These are phyloP conservation scores for Naganishia sp. DNA, from an alignment of 1,284 basidiomycete genomes.

Conservation along the genomic window DNA sequence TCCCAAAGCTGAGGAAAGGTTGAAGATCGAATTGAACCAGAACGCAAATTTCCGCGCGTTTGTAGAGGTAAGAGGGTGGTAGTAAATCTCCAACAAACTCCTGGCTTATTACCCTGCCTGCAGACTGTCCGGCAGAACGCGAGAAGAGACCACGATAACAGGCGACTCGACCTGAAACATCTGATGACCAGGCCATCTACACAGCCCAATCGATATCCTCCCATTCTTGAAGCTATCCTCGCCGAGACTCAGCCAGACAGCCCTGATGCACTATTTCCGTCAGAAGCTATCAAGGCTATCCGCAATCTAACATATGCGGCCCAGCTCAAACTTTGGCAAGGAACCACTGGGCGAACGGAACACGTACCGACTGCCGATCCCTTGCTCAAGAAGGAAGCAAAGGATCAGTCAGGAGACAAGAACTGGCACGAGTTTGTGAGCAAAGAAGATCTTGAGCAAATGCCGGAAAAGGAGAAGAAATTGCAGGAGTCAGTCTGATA, in stretches of 20 bases:
- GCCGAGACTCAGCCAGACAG: constrained; percentile 74
- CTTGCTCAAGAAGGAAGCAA: constrained; percentile 28
- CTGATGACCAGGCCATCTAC: constrained; percentile 83
- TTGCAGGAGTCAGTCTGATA: constrained; percentile 73
- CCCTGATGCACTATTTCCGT: constrained; percentile 75
- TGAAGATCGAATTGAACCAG: constrained; percentile 79
- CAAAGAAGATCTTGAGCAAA: constrained; percentile 62
- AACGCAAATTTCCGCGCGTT: constrained; percentile 83
- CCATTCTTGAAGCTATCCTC: constrained; percentile 81
- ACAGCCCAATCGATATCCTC: constrained; percentile 86
- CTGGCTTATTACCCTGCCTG: constrained; percentile 11
- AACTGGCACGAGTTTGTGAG: constrained; percentile 87
- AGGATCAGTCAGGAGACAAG: constrained; percentile 35
- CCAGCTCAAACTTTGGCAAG: constrained; percentile 80
- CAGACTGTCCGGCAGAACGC: constrained; percentile 65
- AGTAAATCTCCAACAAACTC: neutral
- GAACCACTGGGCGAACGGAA: constrained; percentile 74
- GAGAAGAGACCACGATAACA: constrained; percentile 58
- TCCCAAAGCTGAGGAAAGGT: constrained; percentile 77
- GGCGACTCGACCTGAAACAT: constrained; percentile 81
- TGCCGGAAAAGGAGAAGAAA: constrained; percentile 76
- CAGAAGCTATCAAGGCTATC: constrained; percentile 73
- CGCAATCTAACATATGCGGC: constrained; percentile 73
- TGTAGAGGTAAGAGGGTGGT: constrained; percentile 65
- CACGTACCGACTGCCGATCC: constrained; percentile 24